Percentiles rank a stretch among this genome's conserved stretches.
phyloP scores from a whole-genome alignment of 345 rosid species.

The Eucalyptus marginata region DNA sequence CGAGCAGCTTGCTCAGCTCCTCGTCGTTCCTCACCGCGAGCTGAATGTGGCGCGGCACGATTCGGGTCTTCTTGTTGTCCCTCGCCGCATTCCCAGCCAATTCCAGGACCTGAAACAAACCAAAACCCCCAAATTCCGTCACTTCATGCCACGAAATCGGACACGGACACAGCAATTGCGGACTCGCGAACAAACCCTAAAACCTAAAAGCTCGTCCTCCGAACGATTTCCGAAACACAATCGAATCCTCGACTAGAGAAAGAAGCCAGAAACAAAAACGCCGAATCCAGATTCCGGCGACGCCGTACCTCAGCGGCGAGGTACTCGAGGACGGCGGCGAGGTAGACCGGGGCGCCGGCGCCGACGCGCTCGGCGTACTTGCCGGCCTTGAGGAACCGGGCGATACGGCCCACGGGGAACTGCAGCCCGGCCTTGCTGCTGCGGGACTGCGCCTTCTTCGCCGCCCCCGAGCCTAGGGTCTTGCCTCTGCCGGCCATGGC shows the following conservation, averaged over 20 bases:
- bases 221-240: neutral
- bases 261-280: neutral
- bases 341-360: constrained; percentile 95
- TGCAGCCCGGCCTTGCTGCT: constrained; percentile 96
- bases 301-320: constrained; percentile 77
- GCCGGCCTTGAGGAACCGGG: constrained; percentile 88
- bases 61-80: constrained; percentile 87
- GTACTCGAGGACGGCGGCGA: constrained; percentile 90
- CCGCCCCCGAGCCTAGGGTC: constrained; percentile 68
- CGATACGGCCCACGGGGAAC: constrained; percentile 94
- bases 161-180: neutral
- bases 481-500: constrained; percentile 92
- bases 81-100: constrained; percentile 87
- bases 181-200: neutral
- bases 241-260: neutral
- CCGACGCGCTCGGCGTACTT: constrained; percentile 96
- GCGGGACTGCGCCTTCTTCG: constrained; percentile 93
- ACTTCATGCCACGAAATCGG: neutral
- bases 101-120: constrained; percentile 53
- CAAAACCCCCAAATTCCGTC: neutral
- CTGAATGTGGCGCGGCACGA: constrained; percentile 91
- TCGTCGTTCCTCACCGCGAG: constrained; percentile 86
- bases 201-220: neutral
- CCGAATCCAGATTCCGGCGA: neutral
- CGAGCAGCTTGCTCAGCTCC: constrained; percentile 92